Base-by-base conservation (phyloP, 1,284 basidiomycete genomes). In the Chalciporus piperatoides region DNA sequence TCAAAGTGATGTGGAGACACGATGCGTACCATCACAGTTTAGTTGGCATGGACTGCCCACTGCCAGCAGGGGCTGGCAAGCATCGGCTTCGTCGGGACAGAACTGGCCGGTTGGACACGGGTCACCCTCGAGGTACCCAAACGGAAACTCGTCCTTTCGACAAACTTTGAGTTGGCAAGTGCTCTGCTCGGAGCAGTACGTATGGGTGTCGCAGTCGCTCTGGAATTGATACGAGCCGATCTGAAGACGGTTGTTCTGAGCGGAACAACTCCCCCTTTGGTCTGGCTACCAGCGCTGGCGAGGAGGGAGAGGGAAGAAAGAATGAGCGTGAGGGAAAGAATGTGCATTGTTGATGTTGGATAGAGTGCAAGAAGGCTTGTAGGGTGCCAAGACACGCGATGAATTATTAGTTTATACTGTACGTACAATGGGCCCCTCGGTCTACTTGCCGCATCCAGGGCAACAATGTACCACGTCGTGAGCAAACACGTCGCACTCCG, bases 31-130 rank as follows among this genome's bases (percentile, higher is more conserved):
- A 68, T 95, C 92, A 46, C 92, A 82, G 67, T 93, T 88, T 51
- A 94, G 79, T 68, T 94, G 90, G 69, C 92, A 95, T 11, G 76
- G 61, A 53, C 80, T 82, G 24, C 78, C 84, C 0, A 90, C 79
- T 0, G 77, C 45, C 5, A 88, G 70, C 37, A 86, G 60, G 10
- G 69, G 57, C 61, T 85, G 78, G 70, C 92, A 95, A 2, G 68
- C 71, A 59, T 85, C 82, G 55, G 80, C 81, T 68, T 93, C 91
- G 61, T 95, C 91, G 1, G 91, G 92, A 68, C 92, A 95, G 69
- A 91, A 92, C 55, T 75, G 61, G 21, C 80, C 83, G 15, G 59
- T 57, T 3, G 69, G 65, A 61, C 91, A 94, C 54, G n/a, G n/a
- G 41, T 69, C 58, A 48, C 67, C 60, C 47, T 69, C 60, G 9